Conservation (phyloP, 1,284 basidiomycete species). For the Cutaneotrichosporon sp. region DNA sequence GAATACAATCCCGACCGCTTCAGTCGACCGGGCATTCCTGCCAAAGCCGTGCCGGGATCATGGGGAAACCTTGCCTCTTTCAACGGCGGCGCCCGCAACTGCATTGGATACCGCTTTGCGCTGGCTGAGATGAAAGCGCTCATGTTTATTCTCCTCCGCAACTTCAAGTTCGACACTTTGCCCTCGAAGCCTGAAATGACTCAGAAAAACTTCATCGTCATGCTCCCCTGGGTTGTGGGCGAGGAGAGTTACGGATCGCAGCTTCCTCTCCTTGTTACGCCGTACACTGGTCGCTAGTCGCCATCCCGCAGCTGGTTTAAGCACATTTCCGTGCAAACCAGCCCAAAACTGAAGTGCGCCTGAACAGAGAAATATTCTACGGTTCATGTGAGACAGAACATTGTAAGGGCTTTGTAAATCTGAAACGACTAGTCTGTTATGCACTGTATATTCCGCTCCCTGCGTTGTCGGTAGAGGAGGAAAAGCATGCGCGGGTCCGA, state of each 20-base stretch:
- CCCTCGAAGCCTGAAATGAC: slow-evolving; percentile 32
- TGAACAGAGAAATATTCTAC: too few species aligned
- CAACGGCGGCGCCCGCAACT: slow-evolving; percentile 1
- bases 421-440: too few species aligned
- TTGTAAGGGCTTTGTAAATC: too few species aligned
- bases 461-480: too few species aligned
- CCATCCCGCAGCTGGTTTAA: too few species aligned
- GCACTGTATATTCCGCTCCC: too few species aligned
- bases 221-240: slow-evolving; percentile 43
- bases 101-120: slow-evolving; percentile 58
- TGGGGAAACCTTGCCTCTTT: slow-evolving; percentile 54
- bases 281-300: too few species aligned
- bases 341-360: too few species aligned
- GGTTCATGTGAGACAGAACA: too few species aligned
- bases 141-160: slow-evolving; percentile 54
- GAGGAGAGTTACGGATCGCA: slow-evolving; percentile 43
- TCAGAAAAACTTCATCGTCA: slow-evolving; percentile 35
- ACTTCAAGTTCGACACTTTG: slow-evolving; percentile 52
- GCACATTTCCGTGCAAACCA: too few species aligned
- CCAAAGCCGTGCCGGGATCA: slow-evolving; percentile 53
- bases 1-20: slow-evolving; percentile 53
- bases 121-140: slow-evolving; percentile 59
- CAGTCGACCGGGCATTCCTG: slow-evolving; percentile 7
- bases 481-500: too few species aligned
- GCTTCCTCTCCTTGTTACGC: slow-evolving; percentile 33